Evolutionary conservation across 1,284 basidiomycete species (phyloP), one percentile per base, ranked within the genome.

Genomic region (Afroboletus lepidellus): DNA sequence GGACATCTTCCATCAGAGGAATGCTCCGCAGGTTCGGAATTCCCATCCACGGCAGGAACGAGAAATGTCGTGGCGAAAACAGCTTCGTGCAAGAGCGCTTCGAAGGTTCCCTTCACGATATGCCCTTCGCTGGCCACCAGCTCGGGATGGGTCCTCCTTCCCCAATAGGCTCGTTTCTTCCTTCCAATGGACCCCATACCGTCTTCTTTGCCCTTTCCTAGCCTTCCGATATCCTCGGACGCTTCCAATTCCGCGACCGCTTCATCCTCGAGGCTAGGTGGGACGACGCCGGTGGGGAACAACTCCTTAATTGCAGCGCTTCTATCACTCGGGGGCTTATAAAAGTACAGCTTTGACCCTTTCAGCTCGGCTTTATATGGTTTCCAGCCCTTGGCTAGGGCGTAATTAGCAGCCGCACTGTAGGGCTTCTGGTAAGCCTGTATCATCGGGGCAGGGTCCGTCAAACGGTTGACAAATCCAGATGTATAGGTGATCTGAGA

Each of bases 291-390:
- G 0, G 77, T 77, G 8, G 87, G 85, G 63, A 93, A 92, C 24
- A 92, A 70, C 16, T 86, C 85, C 62, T 84, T 86, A 45, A 91
- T 75, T 2, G 77, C 83, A 2, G 75, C 71, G 27, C 69, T 72
- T 41, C 84, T 74, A 59, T 92, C 90, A 33, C 77, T 74, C 0
- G 90, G 87, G 0, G 87, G 82, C 62, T 93, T 92, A 66, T 88
- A 91, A 59, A 92, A 87, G 65, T 87, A 85, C 47, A 93, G 61
- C 66, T 92, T 92, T 13, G 85, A 82, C 3, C 90, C 90, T 61
- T 89, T 87, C 18, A 93, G 70, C 56, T 90, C 84, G 34, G 86
- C 76, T 70, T 92, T 92, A 72, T 81, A 90, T 7, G 88, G 80
- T 65, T 92, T 93, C 89, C 91, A 92, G 0, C 81, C 82, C 63